Evolutionary conservation across 768 basidiomycete species (phyloP), one percentile per base, ranked within the genome.

Genomic region (Lactarius pseudohatsudake): DNA sequence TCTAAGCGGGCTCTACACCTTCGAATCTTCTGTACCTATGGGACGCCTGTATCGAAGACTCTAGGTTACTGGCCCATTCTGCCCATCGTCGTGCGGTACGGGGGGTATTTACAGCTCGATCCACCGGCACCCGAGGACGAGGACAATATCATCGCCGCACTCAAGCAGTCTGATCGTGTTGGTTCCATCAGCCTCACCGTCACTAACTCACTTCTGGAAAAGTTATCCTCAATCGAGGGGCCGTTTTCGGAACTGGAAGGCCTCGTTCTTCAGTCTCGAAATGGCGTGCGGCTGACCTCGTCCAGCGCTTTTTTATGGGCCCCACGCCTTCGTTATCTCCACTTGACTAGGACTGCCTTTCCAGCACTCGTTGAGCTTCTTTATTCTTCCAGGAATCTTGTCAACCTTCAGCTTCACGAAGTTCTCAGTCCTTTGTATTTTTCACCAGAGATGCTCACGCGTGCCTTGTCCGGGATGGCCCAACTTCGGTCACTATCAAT

Each of bases 301-400:
- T 5, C 50, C 50, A 15, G 5, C 5, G 6, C 26, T 7, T 53
- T 53, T 26, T 0, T 0, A 26, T 53, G 26, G 13, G 22, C 26
- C 5, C 13, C 26, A 53, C 50, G 26, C 6, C 50, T 53, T 26
- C 50, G 50, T 26, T 2, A 6, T 53, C 13, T 53, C 50, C 22
- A 28, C 6, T 26, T 2, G 6, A 53, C 22, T 7, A 2, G 50
- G 4, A 1, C 7, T 2, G 2, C 5, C 0, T 0, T 26, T 53
- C 50, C 26, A 6, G 6, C 1, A 50, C 13, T 50, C 4, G 13
- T 26, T 15, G 13, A 1, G 22, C 13, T 53, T 15, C 50, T 26
- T 26, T 2, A 13, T 13, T 50, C 22, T 50, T 11, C n/a, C 47
- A 50, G 1, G 13, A 26, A 53, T 26, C 11, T 53, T 0, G 50